phyloP scores from a whole-genome alignment of 2,329 filamentous ascomycete genomes.

The Verticillium albo-atrum region DNA sequence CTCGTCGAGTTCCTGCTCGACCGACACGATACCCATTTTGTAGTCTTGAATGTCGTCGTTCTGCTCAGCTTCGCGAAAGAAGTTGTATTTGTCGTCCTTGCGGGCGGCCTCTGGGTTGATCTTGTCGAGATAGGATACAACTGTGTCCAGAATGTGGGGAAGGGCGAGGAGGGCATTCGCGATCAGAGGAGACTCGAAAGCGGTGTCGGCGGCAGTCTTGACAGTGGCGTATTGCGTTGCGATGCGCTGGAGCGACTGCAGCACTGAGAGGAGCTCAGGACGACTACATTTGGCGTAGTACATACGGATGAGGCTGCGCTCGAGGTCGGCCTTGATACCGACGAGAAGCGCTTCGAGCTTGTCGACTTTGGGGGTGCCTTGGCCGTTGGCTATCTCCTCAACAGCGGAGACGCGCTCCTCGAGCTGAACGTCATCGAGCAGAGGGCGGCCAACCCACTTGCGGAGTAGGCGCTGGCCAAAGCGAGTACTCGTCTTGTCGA shows the following conservation, averaged over 20 bases:
- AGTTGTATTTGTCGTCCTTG: conserved; percentile 86
- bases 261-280: conserved; percentile 76
- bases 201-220: conserved; percentile 59
- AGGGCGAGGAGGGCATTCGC: conserved; percentile 68
- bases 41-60: conserved; percentile 82
- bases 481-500: conserved; percentile 86
- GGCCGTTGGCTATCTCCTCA: conserved; percentile 72
- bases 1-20: conserved; percentile 81
- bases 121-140: conserved; percentile 72
- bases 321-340: conserved; percentile 74
- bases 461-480: conserved; percentile 84
- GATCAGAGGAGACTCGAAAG: conserved; percentile 68
- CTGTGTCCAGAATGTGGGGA: conserved; percentile 68
- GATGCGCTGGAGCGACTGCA: conserved; percentile 82
- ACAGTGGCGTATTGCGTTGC: conserved; percentile 70
- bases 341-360: conserved; percentile 68
- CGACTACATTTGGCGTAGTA: conserved; percentile 96
- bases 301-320: conserved; percentile 89
- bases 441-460: conserved; percentile 90
- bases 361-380: conserved; percentile 64
- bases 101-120: conserved; percentile 83
- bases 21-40: conserved; percentile 84
- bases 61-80: conserved; percentile 84
- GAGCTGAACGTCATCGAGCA: conserved; percentile 70
- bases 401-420: conserved; percentile 80